Evolutionary conservation across 768 basidiomycete genomes (phyloP).

Genomic region (Xerocomellus intermedius): DNA sequence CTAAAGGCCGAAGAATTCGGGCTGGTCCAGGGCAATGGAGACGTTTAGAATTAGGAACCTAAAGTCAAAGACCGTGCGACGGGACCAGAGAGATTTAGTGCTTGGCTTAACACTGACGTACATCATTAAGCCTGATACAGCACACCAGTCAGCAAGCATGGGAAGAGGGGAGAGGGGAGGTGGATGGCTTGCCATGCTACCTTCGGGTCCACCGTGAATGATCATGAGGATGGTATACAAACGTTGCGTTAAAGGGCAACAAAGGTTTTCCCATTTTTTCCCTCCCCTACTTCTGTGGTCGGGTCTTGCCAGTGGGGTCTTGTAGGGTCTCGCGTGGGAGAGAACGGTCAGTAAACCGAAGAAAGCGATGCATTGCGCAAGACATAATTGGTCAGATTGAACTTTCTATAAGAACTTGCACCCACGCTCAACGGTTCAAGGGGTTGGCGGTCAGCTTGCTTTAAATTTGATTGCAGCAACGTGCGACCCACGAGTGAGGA

Average conservation of each 20-base stretch:
- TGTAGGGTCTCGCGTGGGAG: constrained; percentile 1
- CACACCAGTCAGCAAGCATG: constrained; percentile 2
- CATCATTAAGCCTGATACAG: not conserved
- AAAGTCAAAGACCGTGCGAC: not conserved
- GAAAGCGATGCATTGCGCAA: not conserved
- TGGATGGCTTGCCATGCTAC: not conserved
- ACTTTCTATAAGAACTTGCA: not conserved
- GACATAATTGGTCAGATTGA: constrained; percentile 7
- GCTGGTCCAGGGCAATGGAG: not conserved
- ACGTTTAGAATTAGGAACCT: not conserved
- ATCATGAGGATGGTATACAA: not conserved
- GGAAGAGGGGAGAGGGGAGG: not conserved
- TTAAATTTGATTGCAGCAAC: not conserved
- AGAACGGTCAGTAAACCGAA: not conserved
- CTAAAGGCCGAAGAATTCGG: not conserved
- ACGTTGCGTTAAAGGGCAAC: not conserved
- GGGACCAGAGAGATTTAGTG: not conserved
- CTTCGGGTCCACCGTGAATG: constrained; percentile 2
- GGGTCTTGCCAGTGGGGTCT: too few species aligned
- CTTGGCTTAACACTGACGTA: not conserved
- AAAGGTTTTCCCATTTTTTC: not conserved
- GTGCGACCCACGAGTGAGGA: not conserved
- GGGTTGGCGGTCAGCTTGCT: not conserved
- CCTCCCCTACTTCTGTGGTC: not conserved
- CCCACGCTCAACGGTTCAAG: not conserved